Base-by-base conservation (phyloP, 2,329 filamentous ascomycete genomes). In the Cyclaneusma minus region DNA sequence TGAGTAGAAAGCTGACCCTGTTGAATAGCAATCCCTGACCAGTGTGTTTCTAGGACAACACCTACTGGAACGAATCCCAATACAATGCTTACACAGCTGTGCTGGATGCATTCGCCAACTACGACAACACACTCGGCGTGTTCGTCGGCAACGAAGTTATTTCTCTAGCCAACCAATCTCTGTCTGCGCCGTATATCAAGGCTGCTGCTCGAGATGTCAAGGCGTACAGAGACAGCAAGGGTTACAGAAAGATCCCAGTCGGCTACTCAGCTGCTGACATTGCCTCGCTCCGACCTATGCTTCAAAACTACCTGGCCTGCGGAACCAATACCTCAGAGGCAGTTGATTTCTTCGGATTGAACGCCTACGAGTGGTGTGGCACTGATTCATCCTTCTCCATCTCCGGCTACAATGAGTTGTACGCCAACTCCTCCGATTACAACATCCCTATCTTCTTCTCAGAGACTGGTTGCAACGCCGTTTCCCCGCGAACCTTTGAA, bases 81-180 rank as follows among this genome's bases (percentile, higher is more conserved):
- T 66, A 70, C 38, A 58, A 73, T 29, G 61, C 62, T 16, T 89
- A 80, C 51, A 55, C 64, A 23, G 62, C 62, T 27, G 79, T 85
- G 37, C 68, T 89, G 58, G 82, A 91, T 45, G 63, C 68, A 17
- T 87, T 89, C 51, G 66, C 77, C 22, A 52, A 62, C 25, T 92
- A 77, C 47, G 67, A 84, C 51, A 92, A 92, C 48, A 64, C 79
- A 2, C 69, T 83, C 7, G 83, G 80, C 23, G 79, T 89, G 49
- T 87, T 91, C 42, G 65, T 93, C 32, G 85, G 83, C 36, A 93
- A 93, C 45, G 84, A 93, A 50, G 77, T 89, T 32, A 71, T 92
- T 41, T 77, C 75, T 21, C 58, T 55, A 23, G 54, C 55, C 32
- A 59, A 61, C 35, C 60, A 69, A 42, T 70, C 66, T 20, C 44